Base-by-base conservation (phyloP, 768 basidiomycete genomes). In the Cyathus striatus region DNA sequence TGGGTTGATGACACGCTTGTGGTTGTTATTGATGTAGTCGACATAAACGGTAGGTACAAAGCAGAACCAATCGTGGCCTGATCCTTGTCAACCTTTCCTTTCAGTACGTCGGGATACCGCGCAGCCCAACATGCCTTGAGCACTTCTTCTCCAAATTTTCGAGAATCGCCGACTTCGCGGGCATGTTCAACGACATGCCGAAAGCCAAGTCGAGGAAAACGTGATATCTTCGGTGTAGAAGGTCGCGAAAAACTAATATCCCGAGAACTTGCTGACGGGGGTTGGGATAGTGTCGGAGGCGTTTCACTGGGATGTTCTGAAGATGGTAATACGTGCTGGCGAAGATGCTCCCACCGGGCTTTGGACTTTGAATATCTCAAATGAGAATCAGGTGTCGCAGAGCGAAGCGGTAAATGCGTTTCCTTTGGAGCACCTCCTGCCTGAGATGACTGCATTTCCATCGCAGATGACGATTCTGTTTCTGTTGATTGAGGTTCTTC, bases 161-260 rank as follows among this genome's bases (percentile, higher is more conserved):
- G 68, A 13, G 62, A 59, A 38, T 80, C 75, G 33, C 79, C 76
- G 0, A 68, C 64, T 42, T 78, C 80, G 21, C 72, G 72, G 3
- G 67, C 82, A 43, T 79, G 72, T 24, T 86, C 84, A 1, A 85
- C 83, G 10, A 83, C 76, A 18, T 86, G 80, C 37, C 70, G 70
- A 49, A 83, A 79, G 1, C 76, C 80, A 10, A 81, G 58, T 36
- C 69, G 69, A 5, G 69, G 68, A 23, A 82, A 56, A 12, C 75
- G 66, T 24, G 75, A 78, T 4, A 66, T 68, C 49, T 77, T 81
- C 7, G 76, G 72, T 0, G 76, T 60, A n/a, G 43, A 45, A 4
- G 55, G 50, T 13, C 56, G 55, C 41, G 42, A 46, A 6, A 43
- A 47, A 33, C 42, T 51, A 23, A 45, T 26, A 6, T 50, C 22